A percentile compares a stretch with the other conserved stretches of the same genome.
Conservation (phyloP, 2,329 filamentous ascomycete species). For the Ophiostoma sp. region DNA sequence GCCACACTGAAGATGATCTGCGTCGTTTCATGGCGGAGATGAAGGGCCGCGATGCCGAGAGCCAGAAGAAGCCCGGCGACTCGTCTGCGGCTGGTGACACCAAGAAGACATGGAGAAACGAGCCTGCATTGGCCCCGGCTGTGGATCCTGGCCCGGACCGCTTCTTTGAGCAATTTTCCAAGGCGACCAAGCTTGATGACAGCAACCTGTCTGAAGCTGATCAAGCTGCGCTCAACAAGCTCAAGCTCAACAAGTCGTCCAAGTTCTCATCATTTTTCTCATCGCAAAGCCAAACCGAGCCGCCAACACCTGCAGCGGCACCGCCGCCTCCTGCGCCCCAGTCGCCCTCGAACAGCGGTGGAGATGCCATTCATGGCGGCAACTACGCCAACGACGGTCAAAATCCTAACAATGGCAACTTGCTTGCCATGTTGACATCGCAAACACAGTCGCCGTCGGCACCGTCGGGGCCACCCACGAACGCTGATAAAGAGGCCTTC, state of each 20-base stretch:
- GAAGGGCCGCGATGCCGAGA: conserved; percentile 59
- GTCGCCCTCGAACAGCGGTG: conserved; percentile 34
- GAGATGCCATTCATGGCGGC: conserved; percentile 29
- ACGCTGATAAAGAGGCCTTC: conserved; percentile 83
- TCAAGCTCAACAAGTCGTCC: conserved; percentile 70
- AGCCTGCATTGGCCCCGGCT: conserved; percentile 62
- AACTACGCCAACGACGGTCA: conserved; percentile 43
- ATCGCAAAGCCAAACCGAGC: conserved; percentile 55
- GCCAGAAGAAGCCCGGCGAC: conserved; percentile 32
- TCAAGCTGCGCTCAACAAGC: conserved; percentile 45
- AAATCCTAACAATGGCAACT: conserved; percentile 45
- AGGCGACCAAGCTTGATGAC: conserved; percentile 45
- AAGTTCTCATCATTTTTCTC: conserved; percentile 83
- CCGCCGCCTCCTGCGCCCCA: conserved; percentile 30
- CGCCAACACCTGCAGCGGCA: conserved; percentile 46
- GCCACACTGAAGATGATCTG: conserved; percentile 85
- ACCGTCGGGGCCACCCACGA: conserved; percentile 38
- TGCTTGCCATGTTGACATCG: not conserved
- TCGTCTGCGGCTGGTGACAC: conserved; percentile 46
- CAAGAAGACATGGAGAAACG: conserved; percentile 50
- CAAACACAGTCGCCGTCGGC: not conserved
- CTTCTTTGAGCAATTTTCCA: conserved; percentile 61
- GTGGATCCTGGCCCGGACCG: conserved; percentile 71
- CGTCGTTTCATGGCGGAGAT: conserved; percentile 92
- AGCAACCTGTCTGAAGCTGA: conserved; percentile 47